A percentile compares a stretch with the other conserved stretches of the same genome.
Evolutionary conservation across 2,329 filamentous ascomycete species (phyloP).

Genomic region (Colletotrichum nymphaeae): DNA sequence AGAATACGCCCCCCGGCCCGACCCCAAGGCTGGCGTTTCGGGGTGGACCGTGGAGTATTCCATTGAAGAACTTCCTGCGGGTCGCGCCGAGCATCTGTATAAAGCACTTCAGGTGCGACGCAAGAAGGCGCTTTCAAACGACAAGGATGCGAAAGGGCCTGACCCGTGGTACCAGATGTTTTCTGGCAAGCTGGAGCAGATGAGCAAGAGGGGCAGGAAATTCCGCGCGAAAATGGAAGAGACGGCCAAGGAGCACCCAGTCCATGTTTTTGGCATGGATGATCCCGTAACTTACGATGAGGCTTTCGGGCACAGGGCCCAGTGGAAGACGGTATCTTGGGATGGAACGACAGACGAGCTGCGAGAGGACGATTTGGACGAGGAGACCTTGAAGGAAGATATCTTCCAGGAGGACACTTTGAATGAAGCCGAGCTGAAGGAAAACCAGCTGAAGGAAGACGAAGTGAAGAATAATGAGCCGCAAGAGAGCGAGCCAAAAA

Average conservation of each 20-base stretch:
- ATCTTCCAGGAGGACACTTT: neutral
- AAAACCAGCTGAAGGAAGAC: neutral
- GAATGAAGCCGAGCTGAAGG: neutral
- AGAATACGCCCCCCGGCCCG: slow-evolving; percentile 70
- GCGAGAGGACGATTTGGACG: neutral
- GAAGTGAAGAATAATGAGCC: neutral
- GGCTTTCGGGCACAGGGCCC: slow-evolving; percentile 44
- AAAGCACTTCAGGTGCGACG: slow-evolving; percentile 66
- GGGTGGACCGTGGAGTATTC: slow-evolving; percentile 85
- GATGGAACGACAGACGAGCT: neutral
- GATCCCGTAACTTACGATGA: slow-evolving; percentile 46
- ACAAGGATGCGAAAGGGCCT: slow-evolving; percentile 54
- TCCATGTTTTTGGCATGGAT: slow-evolving; percentile 60
- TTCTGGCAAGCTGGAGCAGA: slow-evolving; percentile 50
- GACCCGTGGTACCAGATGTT: slow-evolving; percentile 61
- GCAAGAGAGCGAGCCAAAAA: slow-evolving; percentile 16
- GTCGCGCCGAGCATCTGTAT: slow-evolving; percentile 65
- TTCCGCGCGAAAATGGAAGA: slow-evolving; percentile 68
- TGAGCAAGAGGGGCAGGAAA: slow-evolving; percentile 64
- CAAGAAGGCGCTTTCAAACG: slow-evolving; percentile 52
- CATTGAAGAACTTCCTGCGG: slow-evolving; percentile 68
- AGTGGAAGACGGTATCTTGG: slow-evolving; percentile 22
- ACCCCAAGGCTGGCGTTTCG: slow-evolving; percentile 49
- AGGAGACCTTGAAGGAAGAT: neutral
- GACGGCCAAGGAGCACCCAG: slow-evolving; percentile 58